These are phyloP conservation scores for Ichthyophthirius multifiliis DNA, from an alignment of 169 alveolate species.

Conservation along the genomic window DNA sequence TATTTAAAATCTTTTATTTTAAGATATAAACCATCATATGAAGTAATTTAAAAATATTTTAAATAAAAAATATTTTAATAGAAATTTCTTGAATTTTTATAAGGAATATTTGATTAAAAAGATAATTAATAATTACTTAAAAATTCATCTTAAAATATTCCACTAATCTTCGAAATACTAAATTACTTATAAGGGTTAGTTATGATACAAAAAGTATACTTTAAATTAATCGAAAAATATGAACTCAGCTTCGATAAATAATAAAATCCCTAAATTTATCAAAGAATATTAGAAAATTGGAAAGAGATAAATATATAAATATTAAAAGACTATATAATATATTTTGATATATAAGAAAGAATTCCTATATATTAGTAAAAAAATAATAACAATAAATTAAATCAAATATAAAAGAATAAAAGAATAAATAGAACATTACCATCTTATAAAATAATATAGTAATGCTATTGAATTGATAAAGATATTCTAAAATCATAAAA, in stretches of 20 bases:
- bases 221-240: too few relatives aligned
- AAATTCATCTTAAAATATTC: background rate
- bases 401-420: background rate
- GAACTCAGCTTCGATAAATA: too few relatives aligned
- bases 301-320: too few relatives aligned
- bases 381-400: background rate
- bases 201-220: too few relatives aligned
- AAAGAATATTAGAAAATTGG: too few relatives aligned
- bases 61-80: background rate
- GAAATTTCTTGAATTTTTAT: too few relatives aligned
- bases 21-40: background rate
- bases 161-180: background rate
- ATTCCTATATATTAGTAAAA: background rate
- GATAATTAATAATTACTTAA: background rate
- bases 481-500: background rate
- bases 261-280: too few relatives aligned
- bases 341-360: background rate
- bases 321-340: too few relatives aligned
- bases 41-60: background rate
- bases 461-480: background rate
- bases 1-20: background rate
- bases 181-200: too few relatives aligned
- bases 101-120: too few relatives aligned
- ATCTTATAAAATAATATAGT: too few relatives aligned
- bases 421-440: too few relatives aligned